Conservation (phyloP, 352 stramenopile genomes). For the Pythium angustatum region DNA sequence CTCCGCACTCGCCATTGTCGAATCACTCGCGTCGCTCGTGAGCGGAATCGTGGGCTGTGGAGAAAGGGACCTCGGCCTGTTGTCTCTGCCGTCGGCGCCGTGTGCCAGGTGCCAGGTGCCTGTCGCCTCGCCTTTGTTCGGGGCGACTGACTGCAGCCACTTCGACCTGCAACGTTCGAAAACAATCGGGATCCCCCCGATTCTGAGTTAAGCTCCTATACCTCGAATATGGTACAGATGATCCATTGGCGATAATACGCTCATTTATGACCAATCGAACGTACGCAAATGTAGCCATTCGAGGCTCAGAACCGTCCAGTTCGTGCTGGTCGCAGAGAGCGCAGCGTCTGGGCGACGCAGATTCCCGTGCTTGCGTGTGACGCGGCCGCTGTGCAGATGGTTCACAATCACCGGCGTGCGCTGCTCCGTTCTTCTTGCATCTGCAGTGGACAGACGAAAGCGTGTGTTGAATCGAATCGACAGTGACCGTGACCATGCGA, state of each 20-base stretch:
- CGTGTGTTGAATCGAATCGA: too few relatives aligned
- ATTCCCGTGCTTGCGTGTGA: too few relatives aligned
- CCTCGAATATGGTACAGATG: neutral
- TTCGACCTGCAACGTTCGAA: constrained; percentile 11
- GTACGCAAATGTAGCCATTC: constrained; percentile 7
- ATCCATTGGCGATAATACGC: neutral
- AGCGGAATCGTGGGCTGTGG: constrained; percentile 1
- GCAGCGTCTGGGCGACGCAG: too few relatives aligned
- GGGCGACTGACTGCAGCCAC: constrained; percentile 22
- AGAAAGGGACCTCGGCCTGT: too few relatives aligned
- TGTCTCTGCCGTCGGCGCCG: too few relatives aligned
- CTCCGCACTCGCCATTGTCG: constrained; percentile 26
- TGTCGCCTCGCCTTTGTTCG: neutral
- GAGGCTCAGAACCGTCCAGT: neutral
- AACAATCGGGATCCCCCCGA: neutral
- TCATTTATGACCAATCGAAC: constrained; percentile 8
- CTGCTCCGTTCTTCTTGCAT: too few relatives aligned
- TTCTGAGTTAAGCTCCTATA: constrained; percentile 18
- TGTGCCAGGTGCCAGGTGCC: too few relatives aligned
- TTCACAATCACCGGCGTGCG: too few relatives aligned
- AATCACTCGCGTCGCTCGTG: neutral
- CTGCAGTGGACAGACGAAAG: too few relatives aligned
- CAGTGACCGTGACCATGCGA: neutral
- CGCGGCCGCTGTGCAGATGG: too few relatives aligned
- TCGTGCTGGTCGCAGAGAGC: too few relatives aligned